Evolutionary conservation across 2,329 filamentous ascomycete genomes (phyloP).

Genomic region (Neocucurbitaria cava): DNA sequence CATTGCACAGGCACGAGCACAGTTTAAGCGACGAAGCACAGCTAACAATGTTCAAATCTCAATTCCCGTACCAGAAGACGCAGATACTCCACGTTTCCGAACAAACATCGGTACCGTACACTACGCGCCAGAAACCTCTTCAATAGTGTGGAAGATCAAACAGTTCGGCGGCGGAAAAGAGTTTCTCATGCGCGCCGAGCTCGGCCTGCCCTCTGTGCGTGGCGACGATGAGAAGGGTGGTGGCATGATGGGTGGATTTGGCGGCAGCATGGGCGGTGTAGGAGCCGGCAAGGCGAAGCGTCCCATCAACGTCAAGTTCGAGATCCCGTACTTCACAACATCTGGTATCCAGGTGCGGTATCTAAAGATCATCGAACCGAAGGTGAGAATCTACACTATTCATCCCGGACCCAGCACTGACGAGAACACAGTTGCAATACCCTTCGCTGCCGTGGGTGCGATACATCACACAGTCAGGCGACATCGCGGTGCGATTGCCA

Average conservation of each 20-base stretch:
- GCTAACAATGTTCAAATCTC: constrained; percentile 99
- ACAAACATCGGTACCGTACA: constrained; percentile 98
- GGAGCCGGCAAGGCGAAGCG: constrained; percentile 85
- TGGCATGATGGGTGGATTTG: constrained; percentile 97
- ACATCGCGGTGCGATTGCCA: constrained; percentile 94
- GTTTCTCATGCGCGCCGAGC: constrained; percentile 96
- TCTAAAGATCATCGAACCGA: constrained; percentile 98
- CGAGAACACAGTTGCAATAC: constrained; percentile 82
- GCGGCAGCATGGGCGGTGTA: constrained; percentile 93
- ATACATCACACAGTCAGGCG: constrained; percentile 97
- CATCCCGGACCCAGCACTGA: constrained; percentile 3
- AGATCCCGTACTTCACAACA: constrained; percentile 99
- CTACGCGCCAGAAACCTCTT: constrained; percentile 95
- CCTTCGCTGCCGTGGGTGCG: constrained; percentile 96
- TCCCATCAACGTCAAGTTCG: constrained; percentile 98
- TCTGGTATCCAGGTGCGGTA: constrained; percentile 98
- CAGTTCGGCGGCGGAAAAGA: constrained; percentile 99
- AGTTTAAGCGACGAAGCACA: constrained; percentile 97
- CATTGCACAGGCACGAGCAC: constrained; percentile 73
- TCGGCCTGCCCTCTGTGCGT: constrained; percentile 90
- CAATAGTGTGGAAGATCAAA: constrained; percentile 99
- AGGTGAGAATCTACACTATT: constrained; percentile 67
- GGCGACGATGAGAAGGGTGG: constrained; percentile 95
- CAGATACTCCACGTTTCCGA: constrained; percentile 92
- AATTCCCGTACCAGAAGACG: constrained; percentile 96